Conservation (phyloP, 2,329 filamentous ascomycete genomes). For the Ophiostoma triangulosporum region DNA sequence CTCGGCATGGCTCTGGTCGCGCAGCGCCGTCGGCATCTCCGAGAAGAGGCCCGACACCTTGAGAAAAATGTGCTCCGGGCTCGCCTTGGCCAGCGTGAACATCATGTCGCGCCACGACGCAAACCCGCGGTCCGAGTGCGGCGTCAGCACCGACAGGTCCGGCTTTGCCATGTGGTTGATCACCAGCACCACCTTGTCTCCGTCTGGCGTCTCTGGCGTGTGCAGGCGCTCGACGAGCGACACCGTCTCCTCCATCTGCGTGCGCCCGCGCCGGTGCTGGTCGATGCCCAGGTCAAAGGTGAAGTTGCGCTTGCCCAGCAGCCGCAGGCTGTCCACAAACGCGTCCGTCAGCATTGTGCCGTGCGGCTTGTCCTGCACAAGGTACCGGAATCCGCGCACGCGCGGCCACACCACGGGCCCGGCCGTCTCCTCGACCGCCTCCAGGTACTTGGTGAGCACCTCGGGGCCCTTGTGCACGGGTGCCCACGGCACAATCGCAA, state of each 20-base stretch:
- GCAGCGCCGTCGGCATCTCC: conserved; percentile 52
- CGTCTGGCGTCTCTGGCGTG: conserved; percentile 35
- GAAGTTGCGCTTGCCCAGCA: conserved; percentile 48
- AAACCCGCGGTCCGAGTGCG: conserved; percentile 42
- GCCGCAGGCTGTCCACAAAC: conserved; percentile 53
- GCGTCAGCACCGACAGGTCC: conserved; percentile 52
- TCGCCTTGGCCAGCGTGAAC: conserved; percentile 49
- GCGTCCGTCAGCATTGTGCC: conserved; percentile 49
- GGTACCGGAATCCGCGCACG: conserved; percentile 68
- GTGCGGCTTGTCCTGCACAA: conserved; percentile 63
- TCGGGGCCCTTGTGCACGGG: conserved; percentile 54
- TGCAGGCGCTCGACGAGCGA: conserved; percentile 58
- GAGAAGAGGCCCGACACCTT: conserved; percentile 83
- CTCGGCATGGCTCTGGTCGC: conserved; percentile 33
- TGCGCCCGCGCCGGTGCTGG: conserved; percentile 59
- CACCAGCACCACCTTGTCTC: conserved; percentile 51
- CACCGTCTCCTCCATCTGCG: conserved; percentile 58
- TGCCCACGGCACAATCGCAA: conserved; percentile 74
- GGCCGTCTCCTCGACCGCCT: conserved; percentile 43
- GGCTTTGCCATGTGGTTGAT: conserved; percentile 87
- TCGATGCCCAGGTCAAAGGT: conserved; percentile 79
- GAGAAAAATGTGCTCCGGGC: conserved; percentile 52
- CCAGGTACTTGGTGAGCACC: conserved; percentile 52
- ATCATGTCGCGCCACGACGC: conserved; percentile 57
- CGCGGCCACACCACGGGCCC: conserved; percentile 51